Conservation (phyloP, 108 stramenopile species). For the Nitzschia putrida region DNA sequence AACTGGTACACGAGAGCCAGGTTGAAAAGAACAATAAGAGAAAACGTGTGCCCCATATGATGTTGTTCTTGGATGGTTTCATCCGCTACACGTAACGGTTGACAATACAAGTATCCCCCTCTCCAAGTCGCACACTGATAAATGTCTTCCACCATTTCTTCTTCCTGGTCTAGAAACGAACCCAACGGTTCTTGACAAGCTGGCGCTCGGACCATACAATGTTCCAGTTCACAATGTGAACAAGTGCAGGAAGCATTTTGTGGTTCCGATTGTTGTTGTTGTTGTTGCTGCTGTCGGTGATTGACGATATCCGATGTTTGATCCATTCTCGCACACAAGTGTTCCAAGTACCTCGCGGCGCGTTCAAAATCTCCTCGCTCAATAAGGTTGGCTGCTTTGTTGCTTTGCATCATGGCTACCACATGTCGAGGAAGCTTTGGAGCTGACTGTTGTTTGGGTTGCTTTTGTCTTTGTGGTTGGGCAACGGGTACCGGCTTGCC, state of each 20-base stretch:
- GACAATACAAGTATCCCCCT: conserved; percentile 21
- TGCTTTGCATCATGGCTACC: conserved; percentile 1
- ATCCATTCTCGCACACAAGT: neutral
- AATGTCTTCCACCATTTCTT: neutral
- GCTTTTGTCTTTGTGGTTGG: no score
- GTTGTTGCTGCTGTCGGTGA: neutral
- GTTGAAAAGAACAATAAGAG: conserved; percentile 28
- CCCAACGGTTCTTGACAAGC: neutral
- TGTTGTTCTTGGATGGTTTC: conserved; percentile 19
- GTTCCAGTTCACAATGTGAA: conserved; percentile 8
- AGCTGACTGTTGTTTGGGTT: no score
- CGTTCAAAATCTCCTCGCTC: conserved; percentile 11
- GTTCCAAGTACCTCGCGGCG: conserved; percentile 1
- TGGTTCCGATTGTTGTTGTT: neutral
- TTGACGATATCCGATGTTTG: neutral
- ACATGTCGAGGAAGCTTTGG: neutral
- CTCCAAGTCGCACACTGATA: neutral
- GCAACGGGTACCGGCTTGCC: no score
- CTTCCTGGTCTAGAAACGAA: neutral
- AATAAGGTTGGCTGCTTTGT: conserved; percentile 10
- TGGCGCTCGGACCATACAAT: neutral
- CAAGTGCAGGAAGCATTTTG: conserved; percentile 4
- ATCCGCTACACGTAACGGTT: conserved; percentile 9
- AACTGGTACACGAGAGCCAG: conserved; percentile 27
- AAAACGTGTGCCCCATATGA: conserved; percentile 19